These are phyloP conservation scores for Taiwanofungus camphoratus DNA, from an alignment of 1,284 basidiomycete species.

Conservation along the genomic window DNA sequence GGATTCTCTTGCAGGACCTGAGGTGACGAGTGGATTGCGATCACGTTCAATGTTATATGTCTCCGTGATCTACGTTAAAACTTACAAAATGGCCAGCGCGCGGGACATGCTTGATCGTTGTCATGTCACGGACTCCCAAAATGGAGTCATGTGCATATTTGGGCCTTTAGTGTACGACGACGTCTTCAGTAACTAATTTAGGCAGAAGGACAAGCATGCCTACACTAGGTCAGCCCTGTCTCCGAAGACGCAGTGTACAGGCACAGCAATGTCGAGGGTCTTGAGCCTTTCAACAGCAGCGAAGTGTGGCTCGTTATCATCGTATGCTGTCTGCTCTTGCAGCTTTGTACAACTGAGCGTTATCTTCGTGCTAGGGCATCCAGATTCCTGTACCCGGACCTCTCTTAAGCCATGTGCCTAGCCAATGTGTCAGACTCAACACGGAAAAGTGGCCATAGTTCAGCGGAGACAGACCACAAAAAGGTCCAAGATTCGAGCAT, in stretches of 20 bases:
- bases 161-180: neutral
- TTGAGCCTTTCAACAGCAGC: neutral
- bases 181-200: neutral
- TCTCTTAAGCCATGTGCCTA: slow-evolving; percentile 1
- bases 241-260: slow-evolving; percentile 2
- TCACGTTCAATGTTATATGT: neutral
- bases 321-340: neutral
- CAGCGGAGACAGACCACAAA: slow-evolving; percentile 8
- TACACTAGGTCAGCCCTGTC: slow-evolving; percentile 1
- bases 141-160: neutral
- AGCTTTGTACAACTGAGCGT: neutral
- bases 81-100: slow-evolving; percentile 1
- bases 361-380: neutral
- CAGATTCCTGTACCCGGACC: neutral
- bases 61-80: neutral
- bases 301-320: slow-evolving; percentile 3
- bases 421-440: neutral
- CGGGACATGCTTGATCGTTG: neutral
- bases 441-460: neutral
- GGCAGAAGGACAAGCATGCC: neutral
- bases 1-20: slow-evolving; percentile 3
- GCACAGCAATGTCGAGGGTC: neutral
- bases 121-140: slow-evolving; percentile 1
- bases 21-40: neutral
- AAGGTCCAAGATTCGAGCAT: slow-evolving; percentile 12